A percentile compares a stretch with the other conserved stretches of the same genome.
These are phyloP conservation scores for Porcisia deanei DNA, from an alignment of 208 protist genomes.

Conservation along the genomic window DNA sequence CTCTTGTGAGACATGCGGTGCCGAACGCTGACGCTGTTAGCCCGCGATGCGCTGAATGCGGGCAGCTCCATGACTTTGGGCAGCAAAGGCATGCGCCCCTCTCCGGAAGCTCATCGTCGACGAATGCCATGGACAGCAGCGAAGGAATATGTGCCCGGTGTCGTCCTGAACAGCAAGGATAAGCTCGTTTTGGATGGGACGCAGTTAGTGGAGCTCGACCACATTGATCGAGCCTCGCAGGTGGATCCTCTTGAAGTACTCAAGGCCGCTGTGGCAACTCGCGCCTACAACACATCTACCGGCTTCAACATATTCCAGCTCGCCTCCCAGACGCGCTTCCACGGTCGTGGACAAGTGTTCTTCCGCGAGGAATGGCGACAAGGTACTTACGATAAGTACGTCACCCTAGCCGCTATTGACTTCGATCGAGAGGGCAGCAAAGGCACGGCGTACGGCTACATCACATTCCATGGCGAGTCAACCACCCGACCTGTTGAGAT, in stretches of 20 bases:
- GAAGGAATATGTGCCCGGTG: slow-evolving; percentile 79
- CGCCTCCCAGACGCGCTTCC: slow-evolving; percentile 60
- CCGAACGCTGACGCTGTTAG: slow-evolving; percentile 26
- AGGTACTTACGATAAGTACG: slow-evolving; percentile 89
- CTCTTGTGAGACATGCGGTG: slow-evolving; percentile 16
- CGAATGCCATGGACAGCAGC: slow-evolving; percentile 91
- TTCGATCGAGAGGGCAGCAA: slow-evolving; percentile 75
- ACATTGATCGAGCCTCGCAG: slow-evolving; percentile 77
- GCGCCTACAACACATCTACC: slow-evolving; percentile 85
- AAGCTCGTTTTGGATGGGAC: slow-evolving; percentile 83
- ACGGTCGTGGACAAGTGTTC: slow-evolving; percentile 79
- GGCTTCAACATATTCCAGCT: slow-evolving; percentile 89
- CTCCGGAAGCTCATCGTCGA: slow-evolving; percentile 66
- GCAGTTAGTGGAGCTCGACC: slow-evolving; percentile 76
- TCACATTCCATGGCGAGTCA: slow-evolving; percentile 89
- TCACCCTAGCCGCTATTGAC: slow-evolving; percentile 83
- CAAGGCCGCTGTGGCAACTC: slow-evolving; percentile 69
- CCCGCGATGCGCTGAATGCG: slow-evolving; percentile 69
- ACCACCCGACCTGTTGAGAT: slow-evolving; percentile 80
- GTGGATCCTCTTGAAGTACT: slow-evolving; percentile 85
- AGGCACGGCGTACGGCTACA: slow-evolving; percentile 85
- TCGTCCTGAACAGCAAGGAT: slow-evolving; percentile 81
- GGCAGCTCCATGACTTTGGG: slow-evolving; percentile 89
- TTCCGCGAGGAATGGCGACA: slow-evolving; percentile 88
- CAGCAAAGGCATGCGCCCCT: slow-evolving; percentile 68